phyloP scores from a whole-genome alignment of 164 flowering plant genomes.

The Vitis rupestris region DNA sequence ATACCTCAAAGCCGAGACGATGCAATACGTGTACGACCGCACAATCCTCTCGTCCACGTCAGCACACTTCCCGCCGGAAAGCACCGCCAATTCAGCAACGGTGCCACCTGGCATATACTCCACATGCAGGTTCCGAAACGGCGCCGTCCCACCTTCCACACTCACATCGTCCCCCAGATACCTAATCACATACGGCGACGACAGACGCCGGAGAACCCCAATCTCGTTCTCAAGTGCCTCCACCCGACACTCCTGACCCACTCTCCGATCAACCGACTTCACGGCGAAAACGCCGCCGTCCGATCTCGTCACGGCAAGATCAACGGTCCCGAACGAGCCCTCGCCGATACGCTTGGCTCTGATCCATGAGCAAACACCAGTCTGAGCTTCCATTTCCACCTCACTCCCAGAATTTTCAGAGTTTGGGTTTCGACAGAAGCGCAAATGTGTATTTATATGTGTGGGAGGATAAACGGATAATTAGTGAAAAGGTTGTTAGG shows the following conservation, averaged over 20 bases:
- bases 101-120: constrained; percentile 71
- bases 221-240: constrained; percentile 65
- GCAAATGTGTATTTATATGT: neutral
- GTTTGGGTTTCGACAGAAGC: no score
- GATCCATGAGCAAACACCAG: constrained; percentile 32
- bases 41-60: constrained; percentile 38
- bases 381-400: neutral
- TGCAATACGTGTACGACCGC: constrained; percentile 38
- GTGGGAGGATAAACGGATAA: constrained; percentile 15
- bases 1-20: constrained; percentile 47
- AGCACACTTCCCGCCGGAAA: neutral
- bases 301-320: constrained; percentile 27
- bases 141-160: constrained; percentile 7
- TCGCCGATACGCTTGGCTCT: constrained; percentile 54
- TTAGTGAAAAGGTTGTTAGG: constrained; percentile 1
- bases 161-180: constrained; percentile 60
- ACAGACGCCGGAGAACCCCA: constrained; percentile 40
- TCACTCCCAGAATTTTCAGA: neutral
- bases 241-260: constrained; percentile 19
- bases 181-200: constrained; percentile 51
- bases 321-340: constrained; percentile 66
- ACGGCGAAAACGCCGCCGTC: constrained; percentile 59
- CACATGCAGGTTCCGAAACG: constrained; percentile 56
- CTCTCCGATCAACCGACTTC: constrained; percentile 45
- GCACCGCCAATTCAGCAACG: constrained; percentile 33